Conservation (phyloP, 305 asterid species). For the Fraxinus platypoda region DNA sequence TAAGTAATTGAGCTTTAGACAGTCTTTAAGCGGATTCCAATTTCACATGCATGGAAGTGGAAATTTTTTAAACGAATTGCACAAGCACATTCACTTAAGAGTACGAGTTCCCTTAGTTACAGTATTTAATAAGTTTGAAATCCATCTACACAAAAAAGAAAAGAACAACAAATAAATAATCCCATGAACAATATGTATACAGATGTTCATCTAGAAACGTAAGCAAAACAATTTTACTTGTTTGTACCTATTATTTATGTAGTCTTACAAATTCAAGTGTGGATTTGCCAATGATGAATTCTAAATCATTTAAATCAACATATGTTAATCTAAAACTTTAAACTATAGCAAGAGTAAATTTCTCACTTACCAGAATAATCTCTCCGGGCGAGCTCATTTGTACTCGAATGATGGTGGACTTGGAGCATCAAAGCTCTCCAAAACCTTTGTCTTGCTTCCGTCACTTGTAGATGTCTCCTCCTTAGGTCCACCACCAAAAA, state of each 20-base stretch:
- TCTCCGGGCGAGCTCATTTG: conserved; percentile 38
- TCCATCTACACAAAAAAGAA: background rate
- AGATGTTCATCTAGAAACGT: background rate
- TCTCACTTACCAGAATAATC: conserved; percentile 30
- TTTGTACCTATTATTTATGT: background rate
- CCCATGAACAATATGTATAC: background rate
- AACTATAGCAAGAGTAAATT: background rate
- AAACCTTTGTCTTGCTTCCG: conserved; percentile 73
- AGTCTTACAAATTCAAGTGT: background rate
- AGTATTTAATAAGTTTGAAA: background rate
- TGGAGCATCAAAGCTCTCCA: conserved; percentile 97
- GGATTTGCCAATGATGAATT: background rate
- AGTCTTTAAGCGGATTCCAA: background rate
- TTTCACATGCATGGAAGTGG: background rate
- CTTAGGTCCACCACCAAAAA: conserved; percentile 58
- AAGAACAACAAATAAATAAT: background rate
- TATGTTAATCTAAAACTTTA: background rate
- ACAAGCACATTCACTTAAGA: background rate
- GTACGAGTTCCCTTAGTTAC: background rate
- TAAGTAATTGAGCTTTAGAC: background rate
- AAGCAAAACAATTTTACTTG: background rate
- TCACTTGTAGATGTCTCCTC: conserved; percentile 47
- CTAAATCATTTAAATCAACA: background rate
- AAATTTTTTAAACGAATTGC: background rate
- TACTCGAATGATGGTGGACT: conserved; percentile 83